Conservation (phyloP, 2,329 filamentous ascomycete genomes). For the Trichoderma brevicompactum region DNA sequence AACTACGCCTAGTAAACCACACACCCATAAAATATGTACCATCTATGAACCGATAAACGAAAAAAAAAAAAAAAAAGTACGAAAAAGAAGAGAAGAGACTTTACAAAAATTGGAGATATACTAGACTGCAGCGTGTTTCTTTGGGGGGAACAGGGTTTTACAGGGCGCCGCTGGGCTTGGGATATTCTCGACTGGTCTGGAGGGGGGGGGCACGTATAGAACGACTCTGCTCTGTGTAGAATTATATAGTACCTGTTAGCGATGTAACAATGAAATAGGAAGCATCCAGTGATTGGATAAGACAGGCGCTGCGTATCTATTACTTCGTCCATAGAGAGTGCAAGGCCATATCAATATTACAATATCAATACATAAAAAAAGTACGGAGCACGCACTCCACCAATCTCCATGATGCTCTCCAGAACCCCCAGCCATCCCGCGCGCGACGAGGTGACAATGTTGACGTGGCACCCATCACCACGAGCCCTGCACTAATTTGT, state of each 20-base stretch:
- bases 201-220: conserved; percentile 31
- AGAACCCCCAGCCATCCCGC: neutral
- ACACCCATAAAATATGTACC: conserved; percentile 15
- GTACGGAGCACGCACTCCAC: neutral
- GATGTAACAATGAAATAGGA: conserved; percentile 18
- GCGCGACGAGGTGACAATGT: conserved; percentile 1
- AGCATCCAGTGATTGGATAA: conserved; percentile 1
- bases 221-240: conserved; percentile 34
- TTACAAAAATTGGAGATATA: neutral
- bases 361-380: neutral
- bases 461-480: conserved; percentile 25
- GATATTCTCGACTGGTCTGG: conserved; percentile 26
- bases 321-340: no score
- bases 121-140: conserved; percentile 13
- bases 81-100: neutral
- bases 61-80: neutral
- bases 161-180: conserved; percentile 23
- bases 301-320: neutral
- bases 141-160: conserved; percentile 9
- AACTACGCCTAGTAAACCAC: neutral
- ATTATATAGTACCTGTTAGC: conserved; percentile 23
- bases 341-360: neutral
- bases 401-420: neutral
- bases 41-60: conserved; percentile 21
- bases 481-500: conserved; percentile 13